Evolutionary conservation across 495 filamentous ascomycete species (phyloP).

Genomic region (Lasiosphaeria ovina): DNA sequence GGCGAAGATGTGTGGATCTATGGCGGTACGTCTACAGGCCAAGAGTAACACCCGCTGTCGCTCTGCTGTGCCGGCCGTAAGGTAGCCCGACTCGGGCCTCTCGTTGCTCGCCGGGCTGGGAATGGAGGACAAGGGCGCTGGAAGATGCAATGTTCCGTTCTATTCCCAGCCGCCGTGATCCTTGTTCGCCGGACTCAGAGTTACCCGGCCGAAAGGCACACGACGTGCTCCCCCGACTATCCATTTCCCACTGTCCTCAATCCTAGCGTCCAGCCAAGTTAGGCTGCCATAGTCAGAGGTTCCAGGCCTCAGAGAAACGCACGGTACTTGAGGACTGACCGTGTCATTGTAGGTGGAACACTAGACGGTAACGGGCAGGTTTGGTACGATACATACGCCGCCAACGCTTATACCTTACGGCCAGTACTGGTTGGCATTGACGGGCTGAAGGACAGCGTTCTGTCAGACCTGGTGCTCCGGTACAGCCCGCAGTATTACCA

Average conservation of each 20-base stretch:
- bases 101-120: not conserved
- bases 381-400: slow-evolving; percentile 64
- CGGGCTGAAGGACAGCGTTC: slow-evolving; percentile 49
- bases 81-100: not conserved
- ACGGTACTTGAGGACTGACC: slow-evolving; percentile 24
- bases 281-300: not conserved
- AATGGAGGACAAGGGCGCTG: not conserved
- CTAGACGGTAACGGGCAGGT: slow-evolving; percentile 60
- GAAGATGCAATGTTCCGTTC: not conserved
- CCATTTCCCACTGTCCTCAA: not conserved
- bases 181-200: not conserved
- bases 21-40: slow-evolving; percentile 25
- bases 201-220: not conserved
- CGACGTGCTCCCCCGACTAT: not conserved
- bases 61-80: slow-evolving; percentile 18
- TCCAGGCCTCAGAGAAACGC: slow-evolving; percentile 8
- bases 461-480: slow-evolving; percentile 43
- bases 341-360: slow-evolving; percentile 17
- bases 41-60: slow-evolving; percentile 1
- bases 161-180: not conserved
- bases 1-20: slow-evolving; percentile 69
- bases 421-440: slow-evolving; percentile 44
- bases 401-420: slow-evolving; percentile 53
- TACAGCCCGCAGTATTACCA: slow-evolving; percentile 47
- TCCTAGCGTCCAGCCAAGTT: not conserved